A percentile compares a stretch with the other conserved stretches of the same genome.
Evolutionary conservation across 441 rosid species (phyloP).

Genomic region (Erodium trifolium): DNA sequence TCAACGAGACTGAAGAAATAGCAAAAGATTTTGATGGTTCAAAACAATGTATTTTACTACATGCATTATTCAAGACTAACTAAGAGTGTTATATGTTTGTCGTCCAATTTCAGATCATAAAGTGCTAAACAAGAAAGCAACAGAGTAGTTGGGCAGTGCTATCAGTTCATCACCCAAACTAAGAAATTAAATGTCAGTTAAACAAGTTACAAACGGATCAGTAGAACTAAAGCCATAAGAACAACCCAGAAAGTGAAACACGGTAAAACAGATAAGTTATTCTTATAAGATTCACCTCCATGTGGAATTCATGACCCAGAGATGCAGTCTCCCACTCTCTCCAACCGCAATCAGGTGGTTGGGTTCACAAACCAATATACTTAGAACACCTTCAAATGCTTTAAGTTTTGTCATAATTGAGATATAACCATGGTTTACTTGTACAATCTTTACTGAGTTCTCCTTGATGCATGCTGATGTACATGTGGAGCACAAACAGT

Average conservation of each 20-base stretch:
- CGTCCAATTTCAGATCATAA: constrained; percentile 3
- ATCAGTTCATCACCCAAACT: constrained; percentile 11
- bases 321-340: constrained; percentile 58
- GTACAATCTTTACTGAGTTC: constrained; percentile 56
- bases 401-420: constrained; percentile 51
- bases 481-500: constrained; percentile 73
- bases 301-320: constrained; percentile 69
- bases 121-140: constrained; percentile 3
- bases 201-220: background rate
- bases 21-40: background rate
- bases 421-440: constrained; percentile 59
- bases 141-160: background rate
- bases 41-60: background rate
- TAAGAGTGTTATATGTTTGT: background rate
- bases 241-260: constrained; percentile 10
- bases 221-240: constrained; percentile 2
- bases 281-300: constrained; percentile 58
- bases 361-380: constrained; percentile 60
- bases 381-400: constrained; percentile 43
- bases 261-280: constrained; percentile 11
- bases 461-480: constrained; percentile 42
- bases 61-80: background rate
- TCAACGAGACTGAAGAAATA: background rate
- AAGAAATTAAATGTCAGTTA: constrained; percentile 11
- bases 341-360: constrained; percentile 56